Base-by-base conservation (phyloP, 495 filamentous ascomycete genomes). In the Evernia prunastri region DNA sequence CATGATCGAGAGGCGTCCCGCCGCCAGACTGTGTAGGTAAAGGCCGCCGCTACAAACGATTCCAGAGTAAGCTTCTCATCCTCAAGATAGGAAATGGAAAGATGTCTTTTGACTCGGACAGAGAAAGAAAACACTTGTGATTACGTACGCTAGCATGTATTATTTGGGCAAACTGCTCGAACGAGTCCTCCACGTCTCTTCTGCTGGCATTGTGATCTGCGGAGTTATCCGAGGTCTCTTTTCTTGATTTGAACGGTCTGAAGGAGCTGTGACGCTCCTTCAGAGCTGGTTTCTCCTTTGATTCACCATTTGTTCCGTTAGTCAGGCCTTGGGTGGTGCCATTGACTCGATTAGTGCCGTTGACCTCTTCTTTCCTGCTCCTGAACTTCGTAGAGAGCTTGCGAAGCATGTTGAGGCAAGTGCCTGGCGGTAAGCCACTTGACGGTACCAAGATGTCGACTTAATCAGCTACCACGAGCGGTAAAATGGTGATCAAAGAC, bases 1-100 rank as follows among this genome's bases (percentile, higher is more conserved):
- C 77, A 25, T 84, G 72, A 64, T 82, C 78, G 25, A 79, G 60
- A 63, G 77, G 78, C 18, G 82, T 80, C 49, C 87, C 87, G 71
- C 86, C 82, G 17, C 87, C 86, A 56, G 76, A 82, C 68, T 90
- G 83, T 61, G 79, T 83, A 0, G 90, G 87, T 64, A 89, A 69
- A 33, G 90, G 89, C 58, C 83, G 78, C 56, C 79, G 79, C 42
- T 56, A 49, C 49, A 31, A 18, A 20, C 31, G 49, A 49, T 49
- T 49, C n/a, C n/a, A 2, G 49, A 53, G 25, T 31, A 15, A 53
- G 49, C 49, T 53, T 31, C 47, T 51, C 47, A 51, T 23, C 25
- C 23, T 29, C 27, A 31, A 8, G 2, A 33, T 8, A 18, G 25
- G 17, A 12, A 31, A 18, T 18, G 11, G 5, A 31, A 33, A 29